Evolutionary conservation across 2,329 filamentous ascomycete genomes (phyloP).

Genomic region (Plectosphaerella sp.): DNA sequence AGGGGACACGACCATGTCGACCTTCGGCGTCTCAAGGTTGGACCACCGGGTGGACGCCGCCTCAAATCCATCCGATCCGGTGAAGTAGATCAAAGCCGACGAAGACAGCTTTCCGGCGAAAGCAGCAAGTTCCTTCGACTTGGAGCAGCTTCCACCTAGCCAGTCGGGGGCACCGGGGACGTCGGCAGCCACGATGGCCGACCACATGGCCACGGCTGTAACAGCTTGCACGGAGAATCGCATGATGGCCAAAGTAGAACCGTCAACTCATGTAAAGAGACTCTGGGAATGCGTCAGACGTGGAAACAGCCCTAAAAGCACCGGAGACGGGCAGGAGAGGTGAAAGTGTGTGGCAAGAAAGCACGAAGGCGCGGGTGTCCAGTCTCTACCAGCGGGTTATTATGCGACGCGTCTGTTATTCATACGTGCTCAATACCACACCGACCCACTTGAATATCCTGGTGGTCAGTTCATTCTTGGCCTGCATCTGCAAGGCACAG

Average conservation of each 20-base stretch:
- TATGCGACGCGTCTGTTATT: neutral
- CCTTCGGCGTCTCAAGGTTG: constrained; percentile 31
- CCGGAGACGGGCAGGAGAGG: neutral
- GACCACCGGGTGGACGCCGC: constrained; percentile 40
- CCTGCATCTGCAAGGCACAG: neutral
- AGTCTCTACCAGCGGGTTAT: neutral
- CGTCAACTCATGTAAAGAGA: constrained; percentile 3
- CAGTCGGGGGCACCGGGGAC: constrained; percentile 7
- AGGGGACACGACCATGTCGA: constrained; percentile 42
- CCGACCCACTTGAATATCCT: neutral
- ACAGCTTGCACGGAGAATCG: constrained; percentile 14
- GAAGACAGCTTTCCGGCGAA: constrained; percentile 28
- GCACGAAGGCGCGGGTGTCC: neutral
- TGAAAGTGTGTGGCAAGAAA: neutral
- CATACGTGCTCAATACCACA: neutral
- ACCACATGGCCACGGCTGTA: constrained; percentile 20
- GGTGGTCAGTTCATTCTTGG: neutral
- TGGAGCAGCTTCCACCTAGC: constrained; percentile 11
- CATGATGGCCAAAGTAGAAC: neutral
- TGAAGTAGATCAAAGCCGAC: constrained; percentile 34
- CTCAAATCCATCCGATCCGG: constrained; percentile 33
- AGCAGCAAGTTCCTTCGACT: constrained; percentile 13
- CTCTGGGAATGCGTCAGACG: neutral
- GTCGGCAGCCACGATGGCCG: constrained; percentile 14
- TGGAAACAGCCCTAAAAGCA: no score